These are phyloP conservation scores for Pterocarpus santalinus DNA, from an alignment of 306 rosid species.

Conservation along the genomic window DNA sequence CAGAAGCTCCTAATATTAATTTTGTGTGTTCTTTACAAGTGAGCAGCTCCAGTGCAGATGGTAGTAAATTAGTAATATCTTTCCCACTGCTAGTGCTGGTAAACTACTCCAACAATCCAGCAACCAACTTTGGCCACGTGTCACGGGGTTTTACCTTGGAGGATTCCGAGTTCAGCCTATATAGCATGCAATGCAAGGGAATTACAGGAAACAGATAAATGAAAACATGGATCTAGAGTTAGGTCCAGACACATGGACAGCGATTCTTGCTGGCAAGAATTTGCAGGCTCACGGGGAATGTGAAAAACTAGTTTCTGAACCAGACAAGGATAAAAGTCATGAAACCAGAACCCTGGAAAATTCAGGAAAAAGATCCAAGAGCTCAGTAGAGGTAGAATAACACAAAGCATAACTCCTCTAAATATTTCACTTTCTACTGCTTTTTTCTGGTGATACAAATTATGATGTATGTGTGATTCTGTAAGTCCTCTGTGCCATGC, in stretches of 20 bases:
- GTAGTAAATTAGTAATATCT: slow-evolving; percentile 27
- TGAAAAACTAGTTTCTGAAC: slow-evolving; percentile 46
- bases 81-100: slow-evolving; percentile 39
- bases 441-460: too few relatives aligned
- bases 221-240: slow-evolving; percentile 52
- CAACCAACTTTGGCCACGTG: slow-evolving; percentile 48
- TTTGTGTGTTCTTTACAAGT: slow-evolving; percentile 41
- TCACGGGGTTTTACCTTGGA: slow-evolving; percentile 38
- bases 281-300: slow-evolving; percentile 39
- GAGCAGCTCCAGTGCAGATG: slow-evolving; percentile 22
- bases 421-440: neutral
- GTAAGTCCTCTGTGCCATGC: too few relatives aligned
- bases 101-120: slow-evolving; percentile 45
- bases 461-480: too few relatives aligned
- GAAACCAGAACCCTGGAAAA: slow-evolving; percentile 27
- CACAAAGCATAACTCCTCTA: neutral
- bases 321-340: slow-evolving; percentile 39
- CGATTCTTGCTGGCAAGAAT: slow-evolving; percentile 42
- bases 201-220: slow-evolving; percentile 49
- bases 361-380: slow-evolving; percentile 62
- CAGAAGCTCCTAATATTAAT: slow-evolving; percentile 41
- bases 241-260: slow-evolving; percentile 9
- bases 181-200: slow-evolving; percentile 47
- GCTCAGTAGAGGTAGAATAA: slow-evolving; percentile 58
- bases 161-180: slow-evolving; percentile 43